phyloP scores from a whole-genome alignment of 305 asterid species.

The Solanum hybrid region DNA sequence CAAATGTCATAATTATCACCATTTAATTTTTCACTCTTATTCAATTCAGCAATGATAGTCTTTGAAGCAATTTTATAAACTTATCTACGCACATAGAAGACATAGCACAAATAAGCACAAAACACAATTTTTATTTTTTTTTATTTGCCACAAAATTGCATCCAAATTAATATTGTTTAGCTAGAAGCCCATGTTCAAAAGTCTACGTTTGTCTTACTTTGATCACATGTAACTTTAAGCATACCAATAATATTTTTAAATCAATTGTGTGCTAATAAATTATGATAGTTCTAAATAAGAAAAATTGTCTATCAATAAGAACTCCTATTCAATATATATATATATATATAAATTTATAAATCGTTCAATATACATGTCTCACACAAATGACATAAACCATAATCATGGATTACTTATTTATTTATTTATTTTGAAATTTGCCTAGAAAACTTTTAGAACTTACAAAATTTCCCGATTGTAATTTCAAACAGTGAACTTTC shows the following conservation, averaged over 20 bases:
- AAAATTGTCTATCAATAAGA: neutral
- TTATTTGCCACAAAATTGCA: neutral
- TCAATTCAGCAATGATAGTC: neutral
- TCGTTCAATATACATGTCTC: too few relatives aligned
- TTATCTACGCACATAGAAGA: neutral
- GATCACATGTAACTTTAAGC: neutral
- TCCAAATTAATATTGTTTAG: neutral
- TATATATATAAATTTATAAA: too few relatives aligned
- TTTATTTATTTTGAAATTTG: too few relatives aligned
- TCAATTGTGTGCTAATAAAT: too few relatives aligned
- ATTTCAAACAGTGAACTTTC: neutral
- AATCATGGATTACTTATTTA: too few relatives aligned
- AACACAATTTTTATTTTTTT: too few relatives aligned
- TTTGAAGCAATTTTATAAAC: neutral
- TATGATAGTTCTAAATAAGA: neutral
- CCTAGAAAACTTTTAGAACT: too few relatives aligned
- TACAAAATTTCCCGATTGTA: neutral
- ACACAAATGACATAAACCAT: too few relatives aligned
- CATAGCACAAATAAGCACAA: neutral
- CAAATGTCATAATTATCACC: too few relatives aligned
- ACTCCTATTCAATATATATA: too few relatives aligned
- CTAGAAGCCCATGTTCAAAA: neutral
- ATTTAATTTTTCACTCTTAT: too few relatives aligned
- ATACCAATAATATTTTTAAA: too few relatives aligned
- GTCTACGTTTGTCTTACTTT: neutral